Evolutionary conservation across 306 rosid genomes (phyloP).

Genomic region (Leucaena leucocephala): DNA sequence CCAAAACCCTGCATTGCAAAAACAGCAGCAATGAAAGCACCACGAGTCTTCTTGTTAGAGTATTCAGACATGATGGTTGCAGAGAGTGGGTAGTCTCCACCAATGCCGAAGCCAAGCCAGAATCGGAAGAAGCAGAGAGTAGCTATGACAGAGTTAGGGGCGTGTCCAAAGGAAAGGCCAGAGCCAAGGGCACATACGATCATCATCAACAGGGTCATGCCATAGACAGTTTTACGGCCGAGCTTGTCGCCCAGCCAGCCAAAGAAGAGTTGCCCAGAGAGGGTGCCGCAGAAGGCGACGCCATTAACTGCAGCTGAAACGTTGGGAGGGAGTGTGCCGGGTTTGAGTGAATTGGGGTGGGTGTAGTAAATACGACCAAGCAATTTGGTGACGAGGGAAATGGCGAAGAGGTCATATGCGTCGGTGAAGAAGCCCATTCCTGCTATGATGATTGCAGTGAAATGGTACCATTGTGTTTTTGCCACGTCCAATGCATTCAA

Average conservation of each 20-base stretch:
- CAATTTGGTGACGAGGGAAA: neutral
- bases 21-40: neutral
- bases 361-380: neutral
- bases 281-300: neutral
- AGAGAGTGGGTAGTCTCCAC: neutral
- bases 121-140: neutral
- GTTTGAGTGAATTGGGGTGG: neutral
- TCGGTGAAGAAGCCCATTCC: neutral
- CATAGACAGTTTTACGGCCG: neutral
- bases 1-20: slow-evolving; percentile 2
- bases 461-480: neutral
- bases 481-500: neutral
- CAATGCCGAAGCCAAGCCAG: neutral
- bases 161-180: neutral
- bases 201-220: neutral
- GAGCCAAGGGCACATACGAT: neutral
- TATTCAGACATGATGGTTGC: neutral
- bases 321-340: neutral
- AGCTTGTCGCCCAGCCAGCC: neutral
- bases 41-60: neutral
- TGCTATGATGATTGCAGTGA: slow-evolving; percentile 3
- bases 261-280: slow-evolving; percentile 5
- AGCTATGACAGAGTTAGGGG: neutral
- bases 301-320: neutral
- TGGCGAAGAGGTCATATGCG: neutral